phyloP scores from a whole-genome alignment of 2,329 filamentous ascomycete species.

The Trichophyton rubrum region DNA sequence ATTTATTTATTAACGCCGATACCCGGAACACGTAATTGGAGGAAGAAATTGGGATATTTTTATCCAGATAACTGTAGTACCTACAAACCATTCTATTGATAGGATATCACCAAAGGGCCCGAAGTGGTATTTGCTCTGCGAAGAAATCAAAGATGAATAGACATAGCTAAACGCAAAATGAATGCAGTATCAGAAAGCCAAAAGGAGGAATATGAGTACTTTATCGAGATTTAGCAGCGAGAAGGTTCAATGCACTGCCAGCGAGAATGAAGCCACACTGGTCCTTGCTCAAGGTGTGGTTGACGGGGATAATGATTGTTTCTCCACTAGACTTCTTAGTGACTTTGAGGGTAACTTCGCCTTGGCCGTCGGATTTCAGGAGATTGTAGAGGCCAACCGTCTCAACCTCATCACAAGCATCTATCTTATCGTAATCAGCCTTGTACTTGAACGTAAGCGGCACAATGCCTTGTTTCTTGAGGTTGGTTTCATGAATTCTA shows the following conservation, averaged over 20 bases:
- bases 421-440: constrained; percentile 72
- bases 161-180: not conserved
- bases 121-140: not conserved
- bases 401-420: constrained; percentile 67
- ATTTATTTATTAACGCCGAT: not conserved
- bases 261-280: constrained; percentile 88
- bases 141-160: not conserved
- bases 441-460: constrained; percentile 84
- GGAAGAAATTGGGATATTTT: not conserved
- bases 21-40: not conserved
- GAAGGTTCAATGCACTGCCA: constrained; percentile 81
- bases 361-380: constrained; percentile 63
- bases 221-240: constrained; percentile 49
- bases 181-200: not conserved
- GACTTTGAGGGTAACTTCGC: constrained; percentile 58
- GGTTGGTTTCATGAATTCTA: constrained; percentile 86
- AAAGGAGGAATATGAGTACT: not conserved
- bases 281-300: constrained; percentile 76
- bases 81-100: not conserved
- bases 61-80: not conserved
- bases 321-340: constrained; percentile 50
- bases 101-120: not conserved
- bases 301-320: constrained; percentile 59
- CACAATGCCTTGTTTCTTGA: constrained; percentile 96
- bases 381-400: constrained; percentile 78